Conservation (phyloP, 345 rosid species). For the Lumnitzera racemosa region DNA sequence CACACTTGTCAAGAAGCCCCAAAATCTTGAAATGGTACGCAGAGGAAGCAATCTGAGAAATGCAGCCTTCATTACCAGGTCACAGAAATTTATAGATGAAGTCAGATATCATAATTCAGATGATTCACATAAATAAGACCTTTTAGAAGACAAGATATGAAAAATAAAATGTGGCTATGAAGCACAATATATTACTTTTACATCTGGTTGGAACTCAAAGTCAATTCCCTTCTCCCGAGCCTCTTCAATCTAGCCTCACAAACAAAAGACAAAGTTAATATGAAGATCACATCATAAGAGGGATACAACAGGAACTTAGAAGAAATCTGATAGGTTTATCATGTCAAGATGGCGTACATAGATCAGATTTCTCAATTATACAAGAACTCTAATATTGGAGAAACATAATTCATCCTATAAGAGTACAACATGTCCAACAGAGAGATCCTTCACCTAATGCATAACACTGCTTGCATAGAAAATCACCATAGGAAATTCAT, state of each 20-base stretch:
- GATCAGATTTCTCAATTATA: too few relatives aligned
- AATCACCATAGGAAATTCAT: too few relatives aligned
- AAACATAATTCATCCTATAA: too few relatives aligned
- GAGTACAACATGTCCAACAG: too few relatives aligned
- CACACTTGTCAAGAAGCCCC: conserved; percentile 67
- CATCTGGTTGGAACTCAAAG: conserved; percentile 70
- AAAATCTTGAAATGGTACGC: conserved; percentile 75
- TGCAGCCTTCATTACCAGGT: conserved; percentile 47
- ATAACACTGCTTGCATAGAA: too few relatives aligned
- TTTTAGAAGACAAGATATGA: conserved; percentile 4
- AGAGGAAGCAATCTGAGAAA: conserved; percentile 73
- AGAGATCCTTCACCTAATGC: too few relatives aligned
- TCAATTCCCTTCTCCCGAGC: conserved; percentile 78
- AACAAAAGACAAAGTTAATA: conserved; percentile 3
- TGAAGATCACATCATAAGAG: neutral
- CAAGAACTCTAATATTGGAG: too few relatives aligned
- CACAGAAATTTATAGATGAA: conserved; percentile 10
- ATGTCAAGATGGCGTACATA: too few relatives aligned
- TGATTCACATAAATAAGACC: neutral
- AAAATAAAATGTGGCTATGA: conserved; percentile 1
- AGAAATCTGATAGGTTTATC: neutral
- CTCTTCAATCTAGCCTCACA: conserved; percentile 55
- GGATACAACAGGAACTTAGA: neutral
- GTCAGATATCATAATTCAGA: conserved; percentile 4
- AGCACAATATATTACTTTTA: conserved; percentile 32